Conservation (phyloP, 2,329 filamentous ascomycete genomes). For the Fusarium agapanthi region DNA sequence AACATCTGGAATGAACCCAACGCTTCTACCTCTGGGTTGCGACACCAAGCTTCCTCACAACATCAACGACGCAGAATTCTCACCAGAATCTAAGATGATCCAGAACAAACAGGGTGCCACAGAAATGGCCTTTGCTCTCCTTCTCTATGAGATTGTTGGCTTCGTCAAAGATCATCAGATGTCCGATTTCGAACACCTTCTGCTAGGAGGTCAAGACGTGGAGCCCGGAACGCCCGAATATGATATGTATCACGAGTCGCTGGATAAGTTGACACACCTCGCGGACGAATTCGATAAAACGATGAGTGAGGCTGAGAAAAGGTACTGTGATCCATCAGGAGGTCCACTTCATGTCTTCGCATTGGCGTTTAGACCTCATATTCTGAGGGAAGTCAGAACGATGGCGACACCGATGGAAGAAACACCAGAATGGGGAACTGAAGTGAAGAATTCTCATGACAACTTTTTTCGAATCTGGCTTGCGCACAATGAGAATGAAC, state of each 20-base stretch:
- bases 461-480: conserved; percentile 16
- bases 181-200: neutral
- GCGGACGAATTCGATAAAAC: neutral
- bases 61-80: neutral
- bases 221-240: conserved; percentile 4
- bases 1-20: conserved; percentile 10
- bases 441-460: neutral
- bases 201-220: neutral
- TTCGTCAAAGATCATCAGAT: neutral
- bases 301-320: neutral
- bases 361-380: neutral
- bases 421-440: conserved; percentile 8
- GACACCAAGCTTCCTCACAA: neutral
- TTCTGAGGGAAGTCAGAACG: neutral
- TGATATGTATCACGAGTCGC: neutral
- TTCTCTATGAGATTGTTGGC: neutral
- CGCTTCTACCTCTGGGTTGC: neutral
- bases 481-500: neutral
- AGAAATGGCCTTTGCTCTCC: conserved; percentile 1
- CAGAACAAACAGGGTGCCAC: neutral
- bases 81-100: neutral
- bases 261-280: neutral
- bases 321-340: neutral
- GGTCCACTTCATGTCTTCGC: neutral
- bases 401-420: conserved; percentile 1